These are phyloP conservation scores for Fraxinus sp. DNA, from an alignment of 305 asterid species.

Conservation along the genomic window DNA sequence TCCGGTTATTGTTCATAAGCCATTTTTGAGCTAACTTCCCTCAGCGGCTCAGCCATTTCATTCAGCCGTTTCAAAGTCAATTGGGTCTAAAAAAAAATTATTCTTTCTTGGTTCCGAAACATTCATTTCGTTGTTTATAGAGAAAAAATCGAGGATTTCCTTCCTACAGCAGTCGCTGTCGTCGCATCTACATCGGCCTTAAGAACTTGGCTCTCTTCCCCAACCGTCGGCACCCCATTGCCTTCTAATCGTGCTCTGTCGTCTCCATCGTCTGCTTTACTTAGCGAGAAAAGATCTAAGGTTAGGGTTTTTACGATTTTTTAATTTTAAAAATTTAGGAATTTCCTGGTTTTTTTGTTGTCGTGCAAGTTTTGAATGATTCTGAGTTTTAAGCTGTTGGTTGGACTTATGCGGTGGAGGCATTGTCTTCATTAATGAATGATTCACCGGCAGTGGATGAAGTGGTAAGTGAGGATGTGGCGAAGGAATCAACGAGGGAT, in stretches of 20 bases:
- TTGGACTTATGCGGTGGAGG: constrained; percentile 28
- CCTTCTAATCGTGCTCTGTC: not conserved
- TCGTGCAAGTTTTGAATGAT: constrained; percentile 2
- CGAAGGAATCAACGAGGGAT: constrained; percentile 40
- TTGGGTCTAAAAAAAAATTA: no score
- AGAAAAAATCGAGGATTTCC: no score
- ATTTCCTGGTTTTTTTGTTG: not conserved
- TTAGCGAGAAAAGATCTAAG: constrained; percentile 36
- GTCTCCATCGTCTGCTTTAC: constrained; percentile 32
- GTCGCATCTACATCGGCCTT: no score
- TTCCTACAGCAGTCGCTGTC: no score
- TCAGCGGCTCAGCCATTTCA: no score
- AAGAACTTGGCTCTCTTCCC: no score
- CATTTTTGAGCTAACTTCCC: no score
- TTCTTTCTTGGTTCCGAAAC: no score
- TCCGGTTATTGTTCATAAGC: no score
- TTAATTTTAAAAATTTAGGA: not conserved
- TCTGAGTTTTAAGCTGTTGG: not conserved
- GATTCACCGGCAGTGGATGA: constrained; percentile 17
- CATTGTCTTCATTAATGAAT: constrained; percentile 26
- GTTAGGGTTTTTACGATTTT: constrained; percentile 10
- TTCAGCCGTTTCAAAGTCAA: no score
- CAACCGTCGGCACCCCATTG: no score
- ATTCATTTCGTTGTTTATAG: no score
- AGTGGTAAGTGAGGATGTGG: not conserved